Evolutionary conservation across 805 yeast species (phyloP).

Genomic region (Ogataea nakhonphanomensis): DNA sequence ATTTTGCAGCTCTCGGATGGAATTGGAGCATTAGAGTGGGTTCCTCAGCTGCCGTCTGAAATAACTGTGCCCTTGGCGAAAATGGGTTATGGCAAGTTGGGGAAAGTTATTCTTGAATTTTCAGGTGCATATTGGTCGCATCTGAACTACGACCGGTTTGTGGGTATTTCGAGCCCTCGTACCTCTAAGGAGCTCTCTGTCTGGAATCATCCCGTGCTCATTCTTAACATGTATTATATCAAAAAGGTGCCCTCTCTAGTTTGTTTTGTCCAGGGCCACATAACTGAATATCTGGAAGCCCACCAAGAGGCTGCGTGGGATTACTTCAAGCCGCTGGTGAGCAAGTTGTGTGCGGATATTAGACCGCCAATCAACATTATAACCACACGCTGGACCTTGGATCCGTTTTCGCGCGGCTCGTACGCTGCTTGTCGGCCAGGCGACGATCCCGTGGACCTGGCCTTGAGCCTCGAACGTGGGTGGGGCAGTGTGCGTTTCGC

Average conservation of each 20-base stretch:
- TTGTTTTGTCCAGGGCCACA: conserved; percentile 67
- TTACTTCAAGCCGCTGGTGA: conserved; percentile 52
- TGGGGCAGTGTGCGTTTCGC: conserved; percentile 70
- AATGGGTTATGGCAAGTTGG: conserved; percentile 64
- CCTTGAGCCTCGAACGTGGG: conserved; percentile 60
- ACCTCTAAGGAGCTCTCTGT: conserved; percentile 33
- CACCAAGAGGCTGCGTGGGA: conserved; percentile 54
- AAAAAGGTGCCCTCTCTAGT: conserved; percentile 51
- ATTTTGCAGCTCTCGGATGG: conserved; percentile 45
- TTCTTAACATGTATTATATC: conserved; percentile 57
- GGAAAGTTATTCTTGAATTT: conserved; percentile 72
- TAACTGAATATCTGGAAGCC: conserved; percentile 58
- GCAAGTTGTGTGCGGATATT: conserved; percentile 13
- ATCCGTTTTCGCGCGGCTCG: conserved; percentile 78
- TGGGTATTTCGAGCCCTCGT: conserved; percentile 36
- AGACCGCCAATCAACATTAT: conserved; percentile 40
- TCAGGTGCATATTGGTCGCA: conserved; percentile 56
- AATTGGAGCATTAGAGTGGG: conserved; percentile 50
- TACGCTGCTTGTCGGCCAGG: conserved; percentile 69
- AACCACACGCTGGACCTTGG: conserved; percentile 73
- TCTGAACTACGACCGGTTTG: conserved; percentile 46
- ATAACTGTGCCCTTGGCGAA: conserved; percentile 42
- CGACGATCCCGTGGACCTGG: conserved; percentile 64
- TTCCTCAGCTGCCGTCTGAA: conserved; percentile 49
- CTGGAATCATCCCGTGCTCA: conserved; percentile 57